Conservation (phyloP, 805 yeast genomes). For the Suhomyces sp. region DNA sequence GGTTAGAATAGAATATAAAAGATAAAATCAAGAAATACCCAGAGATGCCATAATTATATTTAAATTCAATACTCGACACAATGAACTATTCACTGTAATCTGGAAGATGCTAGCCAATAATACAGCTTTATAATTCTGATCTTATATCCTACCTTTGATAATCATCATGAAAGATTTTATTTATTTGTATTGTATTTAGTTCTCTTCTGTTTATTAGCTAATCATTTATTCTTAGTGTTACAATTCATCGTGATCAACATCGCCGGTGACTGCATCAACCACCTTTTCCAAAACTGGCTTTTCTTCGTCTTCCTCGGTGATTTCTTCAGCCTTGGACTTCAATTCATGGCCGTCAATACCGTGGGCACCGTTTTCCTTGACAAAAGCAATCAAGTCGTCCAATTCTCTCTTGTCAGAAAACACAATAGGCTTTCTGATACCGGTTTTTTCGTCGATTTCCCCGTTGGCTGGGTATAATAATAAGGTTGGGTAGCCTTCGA, state of each 20-base stretch:
- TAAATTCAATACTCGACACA: too few relatives aligned
- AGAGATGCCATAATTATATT: too few relatives aligned
- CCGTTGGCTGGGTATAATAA: slow-evolving; percentile 81
- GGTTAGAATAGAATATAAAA: too few relatives aligned
- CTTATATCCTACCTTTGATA: too few relatives aligned
- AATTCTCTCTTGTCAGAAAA: slow-evolving; percentile 73
- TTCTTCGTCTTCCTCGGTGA: slow-evolving; percentile 23
- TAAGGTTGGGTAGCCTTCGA: slow-evolving; percentile 91
- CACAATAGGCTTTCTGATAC: slow-evolving; percentile 50
- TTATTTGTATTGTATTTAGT: background rate
- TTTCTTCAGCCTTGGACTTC: slow-evolving; percentile 28
- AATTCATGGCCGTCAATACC: slow-evolving; percentile 51
- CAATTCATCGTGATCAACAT: slow-evolving; percentile 38
- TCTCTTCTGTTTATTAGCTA: too few relatives aligned
- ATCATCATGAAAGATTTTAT: background rate
- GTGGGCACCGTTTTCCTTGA: slow-evolving; percentile 64
- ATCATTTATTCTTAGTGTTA: slow-evolving; percentile 4
- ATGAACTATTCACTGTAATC: too few relatives aligned
- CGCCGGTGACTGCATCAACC: slow-evolving; percentile 7
- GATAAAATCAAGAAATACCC: too few relatives aligned
- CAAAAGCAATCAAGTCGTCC: slow-evolving; percentile 65
- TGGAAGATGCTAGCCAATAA: too few relatives aligned
- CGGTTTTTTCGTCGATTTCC: slow-evolving; percentile 39
- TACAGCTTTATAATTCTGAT: too few relatives aligned
- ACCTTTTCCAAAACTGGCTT: slow-evolving; percentile 7